Percentiles rank a stretch among this genome's conserved stretches.
Conservation (phyloP, 2,329 filamentous ascomycete species). For the Trichoderma polysporum region DNA sequence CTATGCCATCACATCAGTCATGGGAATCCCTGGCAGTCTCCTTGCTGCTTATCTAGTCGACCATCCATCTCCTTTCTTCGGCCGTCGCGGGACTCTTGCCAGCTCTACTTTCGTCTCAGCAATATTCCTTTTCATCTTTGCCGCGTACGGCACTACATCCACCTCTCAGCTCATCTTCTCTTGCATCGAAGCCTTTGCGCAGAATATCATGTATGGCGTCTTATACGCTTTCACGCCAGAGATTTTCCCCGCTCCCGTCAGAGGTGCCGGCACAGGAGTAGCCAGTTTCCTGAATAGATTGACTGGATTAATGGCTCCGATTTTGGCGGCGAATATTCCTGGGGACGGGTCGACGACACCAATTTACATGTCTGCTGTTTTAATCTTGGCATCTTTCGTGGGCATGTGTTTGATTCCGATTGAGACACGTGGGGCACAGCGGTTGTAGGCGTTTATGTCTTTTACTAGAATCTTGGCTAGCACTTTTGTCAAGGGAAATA, state of each 20-base stretch:
- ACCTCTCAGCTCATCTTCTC: constrained; percentile 63
- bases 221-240: constrained; percentile 77
- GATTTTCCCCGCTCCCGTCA: constrained; percentile 69
- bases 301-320: constrained; percentile 65
- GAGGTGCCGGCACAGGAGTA: constrained; percentile 71
- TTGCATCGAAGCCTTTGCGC: constrained; percentile 68
- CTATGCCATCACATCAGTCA: constrained; percentile 76
- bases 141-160: constrained; percentile 56
- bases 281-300: constrained; percentile 69
- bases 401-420: constrained; percentile 62
- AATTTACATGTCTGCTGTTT: constrained; percentile 55
- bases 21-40: constrained; percentile 74
- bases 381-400: constrained; percentile 60
- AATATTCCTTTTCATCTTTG: constrained; percentile 67
- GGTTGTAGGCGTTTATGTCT: constrained; percentile 41
- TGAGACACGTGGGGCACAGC: constrained; percentile 60
- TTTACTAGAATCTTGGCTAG: not conserved
- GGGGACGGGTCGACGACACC: constrained; percentile 58
- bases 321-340: constrained; percentile 62
- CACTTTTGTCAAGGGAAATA: not conserved
- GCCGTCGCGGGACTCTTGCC: constrained; percentile 71
- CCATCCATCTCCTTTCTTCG: constrained; percentile 59
- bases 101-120: constrained; percentile 66
- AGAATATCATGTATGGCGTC: constrained; percentile 77
- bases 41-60: constrained; percentile 72